Base-by-base conservation (phyloP, 148 eudicot genomes). In the Dianthus caryophyllus region DNA sequence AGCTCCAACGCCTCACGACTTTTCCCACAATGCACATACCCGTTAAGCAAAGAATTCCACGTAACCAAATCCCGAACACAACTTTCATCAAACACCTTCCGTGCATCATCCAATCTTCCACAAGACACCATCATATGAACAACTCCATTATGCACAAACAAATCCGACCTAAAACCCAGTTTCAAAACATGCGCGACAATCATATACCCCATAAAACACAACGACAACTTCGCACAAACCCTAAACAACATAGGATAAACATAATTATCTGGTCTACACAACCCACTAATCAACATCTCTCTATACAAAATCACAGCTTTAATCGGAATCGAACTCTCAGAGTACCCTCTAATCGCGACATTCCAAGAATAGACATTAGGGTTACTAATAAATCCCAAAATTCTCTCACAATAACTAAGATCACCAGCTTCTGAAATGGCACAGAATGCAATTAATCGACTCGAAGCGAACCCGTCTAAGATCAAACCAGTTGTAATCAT, bases 1-100 rank as follows among this genome's bases (percentile, higher is more conserved):
- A 86, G 64, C 38, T 29, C 33, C 69, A 86, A 60, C 0, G 88
- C 85, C 54, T 86, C 74, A 48, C 38, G 14, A 4, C 54, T 71
- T 64, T 48, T 47, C 44, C 88, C 88, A 69, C 77, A 71, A 67
- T 74, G 77, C 30, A 78, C 85, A 77, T 81, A 86, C 2, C 90
- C 88, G 74, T 79, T 79, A 5, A 84, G 75, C 82, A 86, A 81
- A 48, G 87, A 73, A 43, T 79, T 86, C 87, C 85, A 84, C 44
- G 82, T 77, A 29, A 83, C 84, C 77, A 86, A 77, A 75, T 83
- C 90, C 66, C 84, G 81, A 25, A 77, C 87, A 74, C 38, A 39
- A 81, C 84, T 86, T 77, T 78, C 85, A 79, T 70, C 85, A 31
- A 86, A 86, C 85, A 86, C 78, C 65, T 76, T 68, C 56, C 62